phyloP scores from a whole-genome alignment of 2,329 filamentous ascomycete species.

The Sclerotiophoma versabilis region DNA sequence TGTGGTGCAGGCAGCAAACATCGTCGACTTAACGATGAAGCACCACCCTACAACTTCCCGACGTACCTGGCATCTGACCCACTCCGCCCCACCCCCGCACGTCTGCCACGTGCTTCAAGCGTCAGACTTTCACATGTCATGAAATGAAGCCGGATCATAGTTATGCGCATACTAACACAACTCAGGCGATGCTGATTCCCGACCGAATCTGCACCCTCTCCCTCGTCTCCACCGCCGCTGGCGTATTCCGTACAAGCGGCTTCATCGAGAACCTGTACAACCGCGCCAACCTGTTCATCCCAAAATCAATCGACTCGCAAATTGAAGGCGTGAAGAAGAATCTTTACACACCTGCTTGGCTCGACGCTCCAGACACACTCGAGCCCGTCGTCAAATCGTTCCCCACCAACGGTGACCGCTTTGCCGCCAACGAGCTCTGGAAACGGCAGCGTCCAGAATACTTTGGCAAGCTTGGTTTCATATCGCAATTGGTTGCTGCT shows the following conservation, averaged over 20 bases:
- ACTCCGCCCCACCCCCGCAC: slow-evolving; percentile 31
- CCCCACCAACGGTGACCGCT: slow-evolving; percentile 79
- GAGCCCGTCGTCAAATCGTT: slow-evolving; percentile 61
- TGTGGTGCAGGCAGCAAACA: slow-evolving; percentile 26
- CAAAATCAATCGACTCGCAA: slow-evolving; percentile 72
- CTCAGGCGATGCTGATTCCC: slow-evolving; percentile 54
- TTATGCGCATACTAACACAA: background rate
- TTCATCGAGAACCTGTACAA: slow-evolving; percentile 68
- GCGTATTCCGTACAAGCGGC: slow-evolving; percentile 58
- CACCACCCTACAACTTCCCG: slow-evolving; percentile 34
- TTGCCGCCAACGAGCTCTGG: slow-evolving; percentile 77
- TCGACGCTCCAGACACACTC: slow-evolving; percentile 64
- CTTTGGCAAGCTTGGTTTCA: slow-evolving; percentile 72
- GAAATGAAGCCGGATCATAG: too few relatives aligned
- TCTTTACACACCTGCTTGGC: slow-evolving; percentile 71
- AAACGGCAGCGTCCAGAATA: slow-evolving; percentile 69
- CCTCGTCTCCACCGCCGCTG: slow-evolving; percentile 58
- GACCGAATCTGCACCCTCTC: slow-evolving; percentile 58
- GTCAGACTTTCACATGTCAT: too few relatives aligned
- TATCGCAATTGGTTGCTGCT: slow-evolving; percentile 79
- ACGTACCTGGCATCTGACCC: slow-evolving; percentile 19
- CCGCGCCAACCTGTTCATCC: slow-evolving; percentile 66
- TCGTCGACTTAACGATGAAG: slow-evolving; percentile 23
- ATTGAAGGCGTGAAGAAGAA: slow-evolving; percentile 69
- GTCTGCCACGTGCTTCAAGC: background rate